Evolutionary conservation across 192 early-diverging fungal species (phyloP).

Genomic region (Coemansia reversa): DNA sequence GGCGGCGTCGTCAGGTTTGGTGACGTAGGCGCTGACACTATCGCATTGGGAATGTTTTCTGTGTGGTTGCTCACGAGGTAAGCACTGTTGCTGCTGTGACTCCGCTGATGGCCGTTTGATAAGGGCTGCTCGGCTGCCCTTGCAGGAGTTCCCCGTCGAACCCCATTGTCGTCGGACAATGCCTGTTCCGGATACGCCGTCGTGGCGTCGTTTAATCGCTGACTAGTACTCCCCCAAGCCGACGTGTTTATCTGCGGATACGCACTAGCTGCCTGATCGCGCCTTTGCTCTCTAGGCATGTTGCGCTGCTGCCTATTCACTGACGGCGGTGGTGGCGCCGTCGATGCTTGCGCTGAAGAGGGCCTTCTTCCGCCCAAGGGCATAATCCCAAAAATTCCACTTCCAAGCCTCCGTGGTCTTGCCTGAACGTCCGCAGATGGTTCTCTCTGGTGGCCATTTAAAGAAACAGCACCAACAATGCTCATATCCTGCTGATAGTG

Average conservation of each 20-base stretch:
- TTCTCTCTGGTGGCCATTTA: neutral
- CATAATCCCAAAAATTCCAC: constrained; percentile 14
- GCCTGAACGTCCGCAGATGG: neutral
- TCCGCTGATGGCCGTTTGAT: neutral
- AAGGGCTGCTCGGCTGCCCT: neutral
- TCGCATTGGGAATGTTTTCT: neutral
- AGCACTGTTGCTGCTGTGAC: constrained; percentile 15
- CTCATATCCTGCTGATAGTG: constrained; percentile 9
- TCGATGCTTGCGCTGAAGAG: neutral
- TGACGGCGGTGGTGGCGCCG: constrained; percentile 2
- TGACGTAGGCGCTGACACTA: constrained; percentile 11
- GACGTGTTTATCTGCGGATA: constrained; percentile 19
- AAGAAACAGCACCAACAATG: neutral
- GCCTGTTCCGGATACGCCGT: neutral
- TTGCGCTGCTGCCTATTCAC: neutral
- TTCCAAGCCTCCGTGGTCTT: constrained; percentile 6
- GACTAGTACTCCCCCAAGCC: neutral
- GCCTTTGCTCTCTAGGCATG: constrained; percentile 12
- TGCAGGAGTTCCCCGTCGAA: neutral
- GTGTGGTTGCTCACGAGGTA: constrained; percentile 2
- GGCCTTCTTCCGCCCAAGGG: constrained; percentile 1
- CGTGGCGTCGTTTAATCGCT: neutral
- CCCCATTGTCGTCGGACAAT: constrained; percentile 2
- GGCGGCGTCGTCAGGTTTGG: constrained; percentile 28
- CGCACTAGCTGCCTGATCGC: constrained; percentile 7